Evolutionary conservation across 2,329 filamentous ascomycete species (phyloP).

Genomic region (Botryotinia convoluta): DNA sequence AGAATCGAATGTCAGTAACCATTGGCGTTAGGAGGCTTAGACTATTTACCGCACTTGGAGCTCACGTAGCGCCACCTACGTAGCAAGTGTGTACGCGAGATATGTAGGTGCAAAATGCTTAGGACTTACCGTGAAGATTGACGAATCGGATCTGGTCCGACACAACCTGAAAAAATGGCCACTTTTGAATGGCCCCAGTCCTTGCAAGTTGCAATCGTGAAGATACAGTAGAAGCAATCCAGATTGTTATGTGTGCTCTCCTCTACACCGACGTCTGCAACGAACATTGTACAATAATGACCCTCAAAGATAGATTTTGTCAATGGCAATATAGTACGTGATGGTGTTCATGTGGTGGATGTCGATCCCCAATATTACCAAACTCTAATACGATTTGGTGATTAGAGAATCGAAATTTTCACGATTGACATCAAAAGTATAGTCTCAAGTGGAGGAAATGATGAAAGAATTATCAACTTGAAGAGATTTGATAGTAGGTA

Average conservation of each 20-base stretch:
- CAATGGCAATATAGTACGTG: not conserved
- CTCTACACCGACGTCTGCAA: not conserved
- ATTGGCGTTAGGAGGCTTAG: not conserved
- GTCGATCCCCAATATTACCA: not conserved
- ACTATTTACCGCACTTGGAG: not conserved
- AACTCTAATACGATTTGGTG: not conserved
- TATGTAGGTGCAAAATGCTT: not conserved
- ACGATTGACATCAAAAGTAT: not conserved
- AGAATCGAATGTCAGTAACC: not conserved
- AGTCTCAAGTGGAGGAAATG: not conserved
- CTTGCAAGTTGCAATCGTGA: not conserved
- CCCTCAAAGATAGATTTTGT: not conserved
- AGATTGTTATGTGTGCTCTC: not conserved
- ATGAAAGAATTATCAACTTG: not conserved
- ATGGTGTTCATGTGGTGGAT: not conserved
- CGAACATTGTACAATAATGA: not conserved
- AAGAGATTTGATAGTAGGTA: not conserved
- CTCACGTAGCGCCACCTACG: not conserved
- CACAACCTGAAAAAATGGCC: not conserved
- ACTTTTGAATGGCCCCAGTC: not conserved
- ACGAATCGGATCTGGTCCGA: not conserved
- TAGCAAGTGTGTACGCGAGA: not conserved
- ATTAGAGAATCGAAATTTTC: not conserved
- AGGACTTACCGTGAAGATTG: not conserved
- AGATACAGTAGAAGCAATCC: not conserved